Base-by-base conservation (phyloP, 2,329 filamentous ascomycete genomes). In the Aspergillus thermomutatus region DNA sequence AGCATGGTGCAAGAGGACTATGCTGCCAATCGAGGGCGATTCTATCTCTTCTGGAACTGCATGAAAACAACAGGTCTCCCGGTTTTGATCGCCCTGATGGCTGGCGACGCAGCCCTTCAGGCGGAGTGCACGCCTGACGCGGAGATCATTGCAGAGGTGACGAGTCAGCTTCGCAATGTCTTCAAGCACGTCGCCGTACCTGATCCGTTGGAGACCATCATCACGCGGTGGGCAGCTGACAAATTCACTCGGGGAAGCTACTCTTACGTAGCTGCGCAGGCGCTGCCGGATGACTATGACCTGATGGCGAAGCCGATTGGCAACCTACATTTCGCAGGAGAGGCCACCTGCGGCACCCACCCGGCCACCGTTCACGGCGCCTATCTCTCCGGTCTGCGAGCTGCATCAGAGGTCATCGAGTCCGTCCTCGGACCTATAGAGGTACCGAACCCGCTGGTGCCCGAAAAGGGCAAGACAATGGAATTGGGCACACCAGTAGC, bases 41-140 rank as follows among this genome's bases (percentile, higher is more conserved):
- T 96, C 75, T 99, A 97, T 68, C 85, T 99, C 65, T 97, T 96
- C 84, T 97, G 96, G 84, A 97, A 99, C 67, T 91, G 92, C 54
- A 88, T 92, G 58, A 90, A 91, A 64, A 96, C 91, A 3, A 92
- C 90, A 48, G 95, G 95, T 0, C 80, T 96, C 37, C 94, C 90
- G 1, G 91, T 92, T 52, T 81, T 97, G 25, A 86, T 97, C 59
- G 94, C 91, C 8, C 82, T 99, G 27, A 97, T 99, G 93, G 93
- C 93, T 50, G 94, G 94, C 23, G 91, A 97, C 65, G 91, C 95
- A 21, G 94, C 92, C 17, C 90, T 92, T 64, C 89, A 96, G 61
- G 91, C 91, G 0, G 95, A 99, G 74, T 80, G 80, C 52, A 86
- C 87, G 1, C 83, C 85, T 52, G 90, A 97, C 64, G 84, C 89